phyloP scores from a whole-genome alignment of 495 filamentous ascomycete genomes.

The Penicillium crystallinum region DNA sequence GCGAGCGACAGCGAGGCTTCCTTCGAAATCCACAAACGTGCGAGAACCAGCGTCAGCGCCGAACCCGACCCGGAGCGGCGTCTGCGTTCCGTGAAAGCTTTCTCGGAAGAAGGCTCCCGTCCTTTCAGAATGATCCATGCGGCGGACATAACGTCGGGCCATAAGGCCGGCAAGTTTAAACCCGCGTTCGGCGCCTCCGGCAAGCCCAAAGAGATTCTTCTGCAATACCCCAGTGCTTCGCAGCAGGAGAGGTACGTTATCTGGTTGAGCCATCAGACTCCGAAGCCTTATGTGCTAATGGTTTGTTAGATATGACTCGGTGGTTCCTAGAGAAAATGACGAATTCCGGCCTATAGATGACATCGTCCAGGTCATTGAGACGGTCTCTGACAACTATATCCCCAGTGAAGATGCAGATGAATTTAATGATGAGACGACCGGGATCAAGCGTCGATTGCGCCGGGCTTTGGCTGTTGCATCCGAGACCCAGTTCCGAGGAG shows the following conservation, averaged over 20 bases:
- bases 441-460: slow-evolving; percentile 67
- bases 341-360: slow-evolving; percentile 83
- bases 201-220: slow-evolving; percentile 46
- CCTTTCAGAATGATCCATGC: slow-evolving; percentile 61
- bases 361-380: slow-evolving; percentile 72
- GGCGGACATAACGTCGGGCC: slow-evolving; percentile 54
- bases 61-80: slow-evolving; percentile 54
- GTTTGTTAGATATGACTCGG: slow-evolving; percentile 63
- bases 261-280: not conserved
- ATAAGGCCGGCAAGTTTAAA: slow-evolving; percentile 44
- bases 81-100: slow-evolving; percentile 57
- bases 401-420: slow-evolving; percentile 55
- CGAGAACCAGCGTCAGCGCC: slow-evolving; percentile 34
- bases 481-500: slow-evolving; percentile 60
- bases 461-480: slow-evolving; percentile 59
- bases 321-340: slow-evolving; percentile 65
- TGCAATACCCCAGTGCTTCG: slow-evolving; percentile 70
- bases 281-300: slow-evolving; percentile 2
- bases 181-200: slow-evolving; percentile 44
- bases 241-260: slow-evolving; percentile 59
- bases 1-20: slow-evolving; percentile 44
- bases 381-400: slow-evolving; percentile 69
- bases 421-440: slow-evolving; percentile 68
- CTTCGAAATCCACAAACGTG: slow-evolving; percentile 45
- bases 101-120: slow-evolving; percentile 48